Percentiles rank a stretch among this genome's conserved stretches.
These are phyloP conservation scores for Aspergillus felis DNA, from an alignment of 2,329 filamentous ascomycete species.

Conservation along the genomic window DNA sequence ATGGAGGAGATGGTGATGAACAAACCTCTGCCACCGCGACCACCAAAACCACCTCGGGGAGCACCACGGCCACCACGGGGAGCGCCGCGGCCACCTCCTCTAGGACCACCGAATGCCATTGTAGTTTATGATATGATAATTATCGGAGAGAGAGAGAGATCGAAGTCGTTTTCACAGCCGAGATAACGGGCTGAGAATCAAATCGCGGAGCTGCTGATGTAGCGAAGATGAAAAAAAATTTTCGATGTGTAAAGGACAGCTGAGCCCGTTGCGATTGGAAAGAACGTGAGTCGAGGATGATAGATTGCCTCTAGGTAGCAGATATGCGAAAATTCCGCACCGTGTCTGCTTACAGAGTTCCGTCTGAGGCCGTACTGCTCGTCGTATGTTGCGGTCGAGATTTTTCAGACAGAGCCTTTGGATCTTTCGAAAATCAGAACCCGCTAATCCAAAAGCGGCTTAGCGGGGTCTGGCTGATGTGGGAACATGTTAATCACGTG, in stretches of 20 bases:
- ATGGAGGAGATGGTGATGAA: constrained; percentile 12
- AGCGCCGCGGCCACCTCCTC: constrained; percentile 38
- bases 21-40: constrained; percentile 29
- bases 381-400: constrained; percentile 38
- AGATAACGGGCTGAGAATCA: constrained; percentile 5
- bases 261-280: constrained; percentile 7
- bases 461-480: constrained; percentile 23
- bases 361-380: constrained; percentile 33
- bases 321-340: constrained; percentile 20
- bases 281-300: constrained; percentile 8
- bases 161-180: constrained; percentile 8
- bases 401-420: constrained; percentile 35
- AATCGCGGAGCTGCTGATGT: not conserved
- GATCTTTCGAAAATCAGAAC: constrained; percentile 40
- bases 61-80: constrained; percentile 44
- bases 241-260: constrained; percentile 2
- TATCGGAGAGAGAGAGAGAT: constrained; percentile 5
- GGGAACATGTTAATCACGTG: constrained; percentile 22
- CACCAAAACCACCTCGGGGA: constrained; percentile 36
- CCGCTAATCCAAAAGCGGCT: constrained; percentile 23
- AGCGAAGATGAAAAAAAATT: constrained; percentile 8
- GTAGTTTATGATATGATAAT: constrained; percentile 13
- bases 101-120: constrained; percentile 35
- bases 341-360: constrained; percentile 25
- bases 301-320: constrained; percentile 18